Base-by-base conservation (phyloP, 805 yeast genomes). In the Tetrapisispora namnaoensis region DNA sequence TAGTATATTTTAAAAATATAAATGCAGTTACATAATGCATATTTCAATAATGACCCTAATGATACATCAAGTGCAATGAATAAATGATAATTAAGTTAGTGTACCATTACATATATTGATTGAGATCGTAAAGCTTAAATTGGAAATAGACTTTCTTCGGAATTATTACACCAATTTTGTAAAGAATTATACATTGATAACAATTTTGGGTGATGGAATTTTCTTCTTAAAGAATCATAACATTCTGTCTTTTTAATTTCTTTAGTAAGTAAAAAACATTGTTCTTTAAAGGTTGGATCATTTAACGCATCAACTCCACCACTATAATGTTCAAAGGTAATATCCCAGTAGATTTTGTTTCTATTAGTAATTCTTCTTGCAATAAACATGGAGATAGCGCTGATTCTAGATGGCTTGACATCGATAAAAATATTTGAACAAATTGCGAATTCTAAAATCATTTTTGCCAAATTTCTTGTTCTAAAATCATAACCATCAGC, bases 351-450 rank as follows among this genome's bases (percentile, higher is more conserved):
- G 18, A 51, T 47, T 54, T 55, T 17, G 40, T 43, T 39, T 43
- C 40, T 48, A 16, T 48, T 28, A 1, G 43, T 44, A 1, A 48
- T 40, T 28, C 50, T 74, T 58, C 95, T 75, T 8, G 95, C 80
- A 44, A 87, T 74, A 66, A 76, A 85, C 95, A 88, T 86, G 22
- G 96, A 84, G 48, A 89, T 81, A 1, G 96, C 95, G n/a, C 95
- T 79, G 53, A 90, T 75, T 51, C 81, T 70, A n/a, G 95, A 84
- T 8, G 96, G 95, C 54, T 78, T 75, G 52, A 75, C 69, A 20
- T 83, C 83, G 56, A 88, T 77, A 57, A 90, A 85, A 58, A 75
- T 76, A 61, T 83, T 82, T 61, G 86, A 95, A 51, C 88, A 80
- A 35, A 83, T 73, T 24, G 89, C 75, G 45, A 85, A 79, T 62